Evolutionary conservation across 2,329 filamentous ascomycete species (phyloP).

Genomic region (Pseudogymnoascus sp.): DNA sequence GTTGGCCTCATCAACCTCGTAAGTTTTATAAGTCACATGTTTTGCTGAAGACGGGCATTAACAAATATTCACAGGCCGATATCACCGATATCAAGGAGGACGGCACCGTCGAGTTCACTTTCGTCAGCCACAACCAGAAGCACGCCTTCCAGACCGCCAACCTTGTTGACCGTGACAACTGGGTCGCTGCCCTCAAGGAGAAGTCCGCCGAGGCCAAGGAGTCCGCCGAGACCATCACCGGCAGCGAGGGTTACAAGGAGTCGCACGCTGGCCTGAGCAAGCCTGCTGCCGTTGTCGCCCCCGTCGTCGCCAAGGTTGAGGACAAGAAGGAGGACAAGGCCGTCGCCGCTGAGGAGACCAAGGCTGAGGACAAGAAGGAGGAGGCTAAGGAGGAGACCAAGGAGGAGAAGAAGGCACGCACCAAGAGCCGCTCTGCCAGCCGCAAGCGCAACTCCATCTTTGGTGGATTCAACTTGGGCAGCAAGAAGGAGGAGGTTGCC

Average conservation of each 20-base stretch:
- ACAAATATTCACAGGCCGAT: conserved; percentile 41
- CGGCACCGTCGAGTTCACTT: conserved; percentile 72
- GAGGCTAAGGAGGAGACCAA: conserved; percentile 34
- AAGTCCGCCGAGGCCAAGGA: conserved; percentile 82
- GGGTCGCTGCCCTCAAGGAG: conserved; percentile 76
- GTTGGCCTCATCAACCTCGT: conserved; percentile 80
- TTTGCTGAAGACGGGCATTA: conserved; percentile 20
- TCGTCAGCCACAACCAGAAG: conserved; percentile 81
- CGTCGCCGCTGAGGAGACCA: conserved; percentile 26
- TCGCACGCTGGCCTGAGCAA: conserved; percentile 32
- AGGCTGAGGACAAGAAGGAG: conserved; percentile 30
- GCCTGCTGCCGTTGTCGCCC: conserved; percentile 30
- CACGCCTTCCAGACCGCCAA: conserved; percentile 81
- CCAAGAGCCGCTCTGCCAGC: conserved; percentile 56
- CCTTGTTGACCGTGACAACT: conserved; percentile 77
- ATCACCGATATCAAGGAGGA: conserved; percentile 62
- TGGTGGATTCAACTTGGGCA: conserved; percentile 46
- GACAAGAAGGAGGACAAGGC: conserved; percentile 25
- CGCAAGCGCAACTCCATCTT: conserved; percentile 61
- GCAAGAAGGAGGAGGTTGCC: conserved; percentile 47
- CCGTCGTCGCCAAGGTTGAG: conserved; percentile 30
- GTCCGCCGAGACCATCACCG: conserved; percentile 61
- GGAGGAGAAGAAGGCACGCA: conserved; percentile 46
- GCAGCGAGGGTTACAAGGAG: conserved; percentile 80
- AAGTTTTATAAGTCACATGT: conserved; percentile 31